Conservation (phyloP, 2,329 filamentous ascomycete species). For the Aspergillus sp. region DNA sequence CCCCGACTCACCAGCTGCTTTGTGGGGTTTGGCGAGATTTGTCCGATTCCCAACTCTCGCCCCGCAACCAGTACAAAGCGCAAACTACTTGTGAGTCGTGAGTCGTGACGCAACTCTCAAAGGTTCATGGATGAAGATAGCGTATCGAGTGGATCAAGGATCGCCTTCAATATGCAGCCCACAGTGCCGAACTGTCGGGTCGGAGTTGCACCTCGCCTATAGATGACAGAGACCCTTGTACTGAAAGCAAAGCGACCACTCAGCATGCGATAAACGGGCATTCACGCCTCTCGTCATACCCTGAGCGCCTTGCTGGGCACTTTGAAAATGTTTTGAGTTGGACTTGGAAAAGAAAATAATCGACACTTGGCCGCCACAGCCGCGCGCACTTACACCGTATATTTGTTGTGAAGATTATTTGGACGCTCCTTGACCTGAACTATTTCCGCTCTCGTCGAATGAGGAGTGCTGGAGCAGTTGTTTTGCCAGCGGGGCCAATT, state of each 20-base stretch:
- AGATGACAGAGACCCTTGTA: neutral
- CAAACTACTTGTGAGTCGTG: neutral
- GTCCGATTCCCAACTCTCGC: neutral
- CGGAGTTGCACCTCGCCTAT: neutral
- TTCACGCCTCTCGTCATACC: too few species aligned
- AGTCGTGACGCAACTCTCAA: neutral
- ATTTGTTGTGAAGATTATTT: neutral
- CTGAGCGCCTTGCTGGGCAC: neutral
- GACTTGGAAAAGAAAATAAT: neutral
- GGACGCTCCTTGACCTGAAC: neutral
- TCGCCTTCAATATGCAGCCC: constrained; percentile 9
- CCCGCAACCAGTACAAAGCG: neutral
- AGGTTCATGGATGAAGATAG: neutral
- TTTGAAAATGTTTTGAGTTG: neutral
- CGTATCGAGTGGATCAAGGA: constrained; percentile 9
- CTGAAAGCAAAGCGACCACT: neutral
- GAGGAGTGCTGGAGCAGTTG: neutral
- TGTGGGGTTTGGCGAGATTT: neutral
- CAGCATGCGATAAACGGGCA: neutral
- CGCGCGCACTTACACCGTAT: constrained; percentile 2
- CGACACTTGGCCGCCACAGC: constrained; percentile 4
- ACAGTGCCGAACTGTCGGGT: constrained; percentile 13
- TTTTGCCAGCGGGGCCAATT: neutral
- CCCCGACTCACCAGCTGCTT: neutral
- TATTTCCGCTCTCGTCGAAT: neutral